Evolutionary conservation across 306 rosid genomes (phyloP), one percentile per base, ranked within the genome.

Genomic region (Parietaria judaica): DNA sequence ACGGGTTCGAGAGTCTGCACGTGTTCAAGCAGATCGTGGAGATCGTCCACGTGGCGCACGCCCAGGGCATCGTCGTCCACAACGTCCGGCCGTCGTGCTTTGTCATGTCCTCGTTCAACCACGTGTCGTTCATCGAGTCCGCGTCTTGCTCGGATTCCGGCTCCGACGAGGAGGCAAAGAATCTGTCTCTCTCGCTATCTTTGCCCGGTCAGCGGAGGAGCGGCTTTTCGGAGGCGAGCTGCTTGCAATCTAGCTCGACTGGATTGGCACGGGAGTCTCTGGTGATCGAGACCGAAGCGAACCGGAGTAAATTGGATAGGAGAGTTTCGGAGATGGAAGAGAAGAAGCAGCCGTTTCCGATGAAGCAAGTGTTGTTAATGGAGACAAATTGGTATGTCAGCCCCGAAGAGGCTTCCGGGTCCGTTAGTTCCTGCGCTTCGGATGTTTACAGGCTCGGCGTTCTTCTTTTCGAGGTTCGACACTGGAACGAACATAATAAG

Each of bases 81-180:
- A 92, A 92, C 71, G 96, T 88, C 53, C 77, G 90, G 77, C 99
- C 99, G 64, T 92, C 99, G 1, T 92, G 99, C 82, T 92, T 88
- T 75, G 84, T 88, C 50, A 86, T 88, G 96, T 88, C 99, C 6
- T 86, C 96, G 62, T 86, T 92, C 79, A 88, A 92, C 78, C 95
- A 64, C 68, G 82, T 88, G 65, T 86, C 96, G 17, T 92, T 92
- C 77, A 88, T 92, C 51, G 96, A 88, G 76, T 92, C 99, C 0
- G 96, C 88, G 10, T 92, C 99, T 61, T 86, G 94, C 74, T 88
- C 99, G 3, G 95, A 88, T 77, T 83, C 92, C n/a, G 82, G 98
- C 41, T 86, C 96, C 2, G 96, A 92, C 76, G 57, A 57, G 23
- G 90, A 85, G 72, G 65, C 16, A 12, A 82, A 88, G 70, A 77